Evolutionary conservation across 2,329 filamentous ascomycete genomes (phyloP).

Genomic region (Pestalotiopsis sp.): DNA sequence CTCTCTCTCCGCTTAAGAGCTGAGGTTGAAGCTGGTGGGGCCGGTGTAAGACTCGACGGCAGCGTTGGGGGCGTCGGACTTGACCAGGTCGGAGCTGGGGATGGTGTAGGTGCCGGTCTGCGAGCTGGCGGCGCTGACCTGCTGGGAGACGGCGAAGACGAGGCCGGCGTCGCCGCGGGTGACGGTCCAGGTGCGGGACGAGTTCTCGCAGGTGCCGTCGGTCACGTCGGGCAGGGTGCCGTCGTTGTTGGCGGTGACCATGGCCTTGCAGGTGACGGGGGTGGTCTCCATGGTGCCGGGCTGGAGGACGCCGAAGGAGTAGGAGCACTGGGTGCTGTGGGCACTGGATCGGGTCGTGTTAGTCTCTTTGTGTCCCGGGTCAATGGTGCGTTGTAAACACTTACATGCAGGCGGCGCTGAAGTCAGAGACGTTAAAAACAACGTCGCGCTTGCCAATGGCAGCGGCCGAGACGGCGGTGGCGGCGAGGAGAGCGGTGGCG

Average conservation of each 20-base stretch:
- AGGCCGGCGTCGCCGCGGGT: constrained; percentile 26
- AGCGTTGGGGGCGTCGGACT: constrained; percentile 26
- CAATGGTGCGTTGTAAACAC: neutral
- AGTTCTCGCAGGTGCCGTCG: constrained; percentile 29
- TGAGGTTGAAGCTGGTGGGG: constrained; percentile 23
- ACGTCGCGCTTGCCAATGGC: neutral
- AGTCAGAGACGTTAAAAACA: constrained; percentile 29
- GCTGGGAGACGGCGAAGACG: constrained; percentile 30
- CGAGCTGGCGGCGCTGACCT: no score
- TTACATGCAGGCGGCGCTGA: constrained; percentile 32
- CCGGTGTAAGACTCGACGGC: constrained; percentile 33
- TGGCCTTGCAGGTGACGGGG: constrained; percentile 25
- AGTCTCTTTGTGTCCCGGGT: constrained; percentile 1
- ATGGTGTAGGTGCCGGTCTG: constrained; percentile 31
- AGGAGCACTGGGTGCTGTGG: constrained; percentile 12
- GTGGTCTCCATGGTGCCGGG: constrained; percentile 29
- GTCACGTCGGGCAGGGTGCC: constrained; percentile 33
- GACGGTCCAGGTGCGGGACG: constrained; percentile 33
- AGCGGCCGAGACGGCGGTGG: constrained; percentile 24
- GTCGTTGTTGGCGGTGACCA: constrained; percentile 17
- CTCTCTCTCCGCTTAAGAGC: neutral
- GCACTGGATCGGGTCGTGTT: neutral
- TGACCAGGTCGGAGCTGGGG: constrained; percentile 25
- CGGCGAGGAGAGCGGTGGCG: constrained; percentile 24
- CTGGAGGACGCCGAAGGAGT: constrained; percentile 22